Percentiles rank a stretch among this genome's conserved stretches.
phyloP scores from a whole-genome alignment of 306 rosid genomes.

The Fragaria vesca region DNA sequence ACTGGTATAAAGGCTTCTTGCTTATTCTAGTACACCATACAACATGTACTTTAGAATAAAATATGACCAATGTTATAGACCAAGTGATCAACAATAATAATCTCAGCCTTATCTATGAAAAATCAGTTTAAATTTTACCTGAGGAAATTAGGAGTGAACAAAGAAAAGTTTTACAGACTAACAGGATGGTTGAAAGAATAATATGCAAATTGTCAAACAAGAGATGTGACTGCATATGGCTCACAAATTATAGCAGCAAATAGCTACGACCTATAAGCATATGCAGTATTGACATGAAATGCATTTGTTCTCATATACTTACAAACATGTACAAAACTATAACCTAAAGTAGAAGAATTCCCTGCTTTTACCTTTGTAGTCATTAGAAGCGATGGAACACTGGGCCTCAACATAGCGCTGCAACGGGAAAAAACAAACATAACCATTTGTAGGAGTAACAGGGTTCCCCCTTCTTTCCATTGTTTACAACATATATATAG shows the following conservation, averaged over 20 bases:
- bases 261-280: slow-evolving; percentile 1
- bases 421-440: slow-evolving; percentile 17
- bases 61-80: not conserved
- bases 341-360: not conserved
- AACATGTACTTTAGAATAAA: not conserved
- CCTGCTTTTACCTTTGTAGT: slow-evolving; percentile 75
- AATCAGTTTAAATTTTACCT: not conserved
- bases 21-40: not conserved
- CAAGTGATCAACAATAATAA: not conserved
- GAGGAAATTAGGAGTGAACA: not conserved
- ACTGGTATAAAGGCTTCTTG: not conserved
- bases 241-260: not conserved
- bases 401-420: slow-evolving; percentile 99
- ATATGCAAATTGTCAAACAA: not conserved
- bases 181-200: not conserved
- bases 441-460: not conserved
- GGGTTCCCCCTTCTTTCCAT: not conserved
- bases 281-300: not conserved
- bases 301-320: not conserved
- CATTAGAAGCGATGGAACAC: slow-evolving; percentile 85
- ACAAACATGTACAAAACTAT: not conserved
- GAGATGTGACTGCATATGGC: not conserved
- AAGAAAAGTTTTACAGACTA: not conserved
- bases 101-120: not conserved
- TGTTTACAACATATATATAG: not conserved